A percentile compares a stretch with the other conserved stretches of the same genome.
phyloP scores from a whole-genome alignment of 306 rosid genomes.

The Arachis stenosperma region DNA sequence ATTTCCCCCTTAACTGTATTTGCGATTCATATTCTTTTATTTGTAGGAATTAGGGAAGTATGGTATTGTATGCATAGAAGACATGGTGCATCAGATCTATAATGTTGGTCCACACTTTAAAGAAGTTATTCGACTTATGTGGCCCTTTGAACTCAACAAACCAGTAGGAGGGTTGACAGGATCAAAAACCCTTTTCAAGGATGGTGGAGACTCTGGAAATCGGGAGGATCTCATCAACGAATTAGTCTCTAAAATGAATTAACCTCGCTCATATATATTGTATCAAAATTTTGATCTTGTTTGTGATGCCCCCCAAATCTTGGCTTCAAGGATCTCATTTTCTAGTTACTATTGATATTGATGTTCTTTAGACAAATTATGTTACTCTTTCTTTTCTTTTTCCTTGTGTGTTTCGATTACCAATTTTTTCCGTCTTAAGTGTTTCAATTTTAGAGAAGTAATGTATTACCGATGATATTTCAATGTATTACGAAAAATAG shows the following conservation, averaged over 20 bases:
- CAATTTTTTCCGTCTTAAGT: not conserved
- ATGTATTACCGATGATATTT: not conserved
- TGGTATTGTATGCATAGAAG: conserved; percentile 82
- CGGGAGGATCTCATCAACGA: conserved; percentile 81
- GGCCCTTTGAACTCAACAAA: conserved; percentile 81
- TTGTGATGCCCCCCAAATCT: not conserved
- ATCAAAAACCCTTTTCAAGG: conserved; percentile 57
- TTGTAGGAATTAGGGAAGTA: conserved; percentile 69
- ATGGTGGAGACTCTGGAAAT: conserved; percentile 86
- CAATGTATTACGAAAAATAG: not conserved
- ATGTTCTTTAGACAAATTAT: not conserved
- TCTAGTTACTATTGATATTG: not conserved
- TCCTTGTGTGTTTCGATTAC: not conserved
- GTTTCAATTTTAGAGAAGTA: not conserved
- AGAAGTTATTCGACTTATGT: conserved; percentile 68
- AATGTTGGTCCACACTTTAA: conserved; percentile 78
- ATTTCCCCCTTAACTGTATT: not conserved
- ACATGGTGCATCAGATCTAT: conserved; percentile 76
- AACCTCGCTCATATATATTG: conserved; percentile 4
- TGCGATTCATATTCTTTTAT: conserved; percentile 12
- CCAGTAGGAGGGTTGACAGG: conserved; percentile 68
- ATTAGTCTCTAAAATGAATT: conserved; percentile 78
- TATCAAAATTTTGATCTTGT: conserved; percentile 25
- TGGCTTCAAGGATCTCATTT: conserved; percentile 29
- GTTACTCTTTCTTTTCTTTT: not conserved